Percentiles rank a stretch among this genome's conserved stretches.
Evolutionary conservation across 2,329 filamentous ascomycete genomes (phyloP).

Genomic region (Phialemonium atrogriseum): DNA sequence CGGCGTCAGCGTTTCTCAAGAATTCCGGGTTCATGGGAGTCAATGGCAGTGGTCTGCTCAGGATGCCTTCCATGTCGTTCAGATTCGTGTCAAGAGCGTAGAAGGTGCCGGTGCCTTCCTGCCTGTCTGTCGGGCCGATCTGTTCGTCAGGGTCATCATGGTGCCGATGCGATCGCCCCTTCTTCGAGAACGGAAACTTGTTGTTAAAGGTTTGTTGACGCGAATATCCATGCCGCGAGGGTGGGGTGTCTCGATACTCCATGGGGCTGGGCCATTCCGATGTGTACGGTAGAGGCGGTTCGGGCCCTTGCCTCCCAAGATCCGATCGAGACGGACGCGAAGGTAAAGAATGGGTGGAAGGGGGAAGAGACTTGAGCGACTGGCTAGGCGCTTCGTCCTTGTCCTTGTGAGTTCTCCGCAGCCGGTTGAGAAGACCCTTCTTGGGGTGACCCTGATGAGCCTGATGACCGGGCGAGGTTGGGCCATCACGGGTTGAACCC

Average conservation of each 20-base stretch:
- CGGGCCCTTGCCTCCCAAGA: too few species aligned
- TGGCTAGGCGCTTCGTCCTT: conserved; percentile 34
- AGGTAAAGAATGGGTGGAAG: conserved; percentile 45
- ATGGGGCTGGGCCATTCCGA: conserved; percentile 17
- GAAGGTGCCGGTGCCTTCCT: conserved; percentile 42
- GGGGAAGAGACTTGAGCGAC: conserved; percentile 38
- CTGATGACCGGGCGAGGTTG: conserved; percentile 50
- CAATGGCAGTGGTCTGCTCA: conserved; percentile 61
- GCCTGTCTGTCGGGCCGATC: conserved; percentile 51
- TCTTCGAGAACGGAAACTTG: conserved; percentile 55
- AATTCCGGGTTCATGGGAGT: conserved; percentile 59
- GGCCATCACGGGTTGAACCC: conserved; percentile 40
- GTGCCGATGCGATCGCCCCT: conserved; percentile 34
- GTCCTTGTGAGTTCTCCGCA: conserved; percentile 44
- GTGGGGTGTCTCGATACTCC: conserved; percentile 20
- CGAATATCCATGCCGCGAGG: conserved; percentile 15
- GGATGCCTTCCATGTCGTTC: conserved; percentile 83
- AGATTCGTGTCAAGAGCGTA: conserved; percentile 84
- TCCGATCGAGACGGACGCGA: conserved; percentile 41
- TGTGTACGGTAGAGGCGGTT: conserved; percentile 13
- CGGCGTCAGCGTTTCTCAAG: conserved; percentile 34
- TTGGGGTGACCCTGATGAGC: too few species aligned
- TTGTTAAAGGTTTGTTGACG: conserved; percentile 52
- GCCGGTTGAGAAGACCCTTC: conserved; percentile 39
- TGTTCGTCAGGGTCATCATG: conserved; percentile 49